Evolutionary conservation across 495 filamentous ascomycete genomes (phyloP).

Genomic region (Penicillium psychrofluorescens): DNA sequence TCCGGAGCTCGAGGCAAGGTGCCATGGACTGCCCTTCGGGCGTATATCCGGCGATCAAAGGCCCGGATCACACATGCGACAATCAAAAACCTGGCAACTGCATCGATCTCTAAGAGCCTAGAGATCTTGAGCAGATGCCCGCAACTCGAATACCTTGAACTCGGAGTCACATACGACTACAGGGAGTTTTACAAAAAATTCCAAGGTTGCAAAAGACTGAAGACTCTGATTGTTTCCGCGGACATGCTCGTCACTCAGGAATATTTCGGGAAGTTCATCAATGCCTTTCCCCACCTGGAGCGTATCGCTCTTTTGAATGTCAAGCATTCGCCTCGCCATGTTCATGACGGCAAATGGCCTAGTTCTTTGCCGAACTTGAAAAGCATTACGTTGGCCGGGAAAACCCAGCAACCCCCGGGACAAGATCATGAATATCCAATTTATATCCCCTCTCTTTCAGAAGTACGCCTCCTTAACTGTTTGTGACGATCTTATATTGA

Average conservation of each 20-base stretch:
- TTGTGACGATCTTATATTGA: not conserved
- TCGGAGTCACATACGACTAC: constrained; percentile 12
- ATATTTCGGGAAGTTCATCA: constrained; percentile 27
- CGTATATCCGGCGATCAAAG: constrained; percentile 37
- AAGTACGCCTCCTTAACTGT: too few species aligned
- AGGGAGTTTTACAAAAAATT: constrained; percentile 25
- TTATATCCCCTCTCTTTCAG: too few species aligned
- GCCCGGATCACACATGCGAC: constrained; percentile 31
- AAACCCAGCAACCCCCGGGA: too few species aligned
- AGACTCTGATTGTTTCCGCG: constrained; percentile 30
- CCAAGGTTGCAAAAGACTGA: constrained; percentile 27
- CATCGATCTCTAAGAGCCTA: constrained; percentile 18
- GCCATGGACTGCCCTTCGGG: constrained; percentile 26
- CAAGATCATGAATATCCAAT: too few species aligned
- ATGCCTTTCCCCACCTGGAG: constrained; percentile 33
- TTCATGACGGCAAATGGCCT: constrained; percentile 13
- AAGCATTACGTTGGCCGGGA: constrained; percentile 17
- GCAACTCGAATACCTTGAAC: constrained; percentile 27
- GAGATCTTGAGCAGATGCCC: constrained; percentile 32
- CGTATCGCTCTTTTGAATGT: constrained; percentile 27
- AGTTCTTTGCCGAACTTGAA: constrained; percentile 26
- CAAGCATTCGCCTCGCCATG: constrained; percentile 9
- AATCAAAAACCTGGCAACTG: constrained; percentile 23
- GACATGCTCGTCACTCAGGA: constrained; percentile 25
- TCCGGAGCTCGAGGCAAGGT: constrained; percentile 33